Conservation (phyloP, 176 grass and related monocot genomes). For the Dendrocalamus sinicus region DNA sequence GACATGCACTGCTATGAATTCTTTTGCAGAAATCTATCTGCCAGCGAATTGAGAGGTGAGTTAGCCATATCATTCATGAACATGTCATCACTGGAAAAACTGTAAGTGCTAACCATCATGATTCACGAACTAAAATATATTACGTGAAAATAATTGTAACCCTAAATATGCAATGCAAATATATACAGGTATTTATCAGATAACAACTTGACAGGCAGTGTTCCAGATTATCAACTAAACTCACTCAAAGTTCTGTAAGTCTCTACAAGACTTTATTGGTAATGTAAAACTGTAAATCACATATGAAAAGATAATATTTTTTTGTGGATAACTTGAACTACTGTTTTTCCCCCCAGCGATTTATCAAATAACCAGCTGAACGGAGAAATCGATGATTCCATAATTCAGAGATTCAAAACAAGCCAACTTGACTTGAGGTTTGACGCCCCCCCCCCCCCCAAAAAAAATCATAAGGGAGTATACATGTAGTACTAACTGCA, state of each 20-base stretch:
- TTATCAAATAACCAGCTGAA: no score
- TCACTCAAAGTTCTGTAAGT: slow-evolving; percentile 50
- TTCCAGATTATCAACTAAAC: slow-evolving; percentile 38
- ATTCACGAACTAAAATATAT: not conserved
- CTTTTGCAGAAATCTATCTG: slow-evolving; percentile 21
- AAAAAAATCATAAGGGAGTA: no score
- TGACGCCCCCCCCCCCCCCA: no score
- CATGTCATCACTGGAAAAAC: slow-evolving; percentile 4
- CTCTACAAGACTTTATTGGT: not conserved
- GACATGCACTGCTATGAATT: no score
- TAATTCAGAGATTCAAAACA: no score
- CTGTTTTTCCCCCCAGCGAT: no score
- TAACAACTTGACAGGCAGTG: slow-evolving; percentile 47
- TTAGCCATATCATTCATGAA: not conserved
- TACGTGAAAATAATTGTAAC: not conserved
- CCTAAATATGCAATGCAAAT: not conserved
- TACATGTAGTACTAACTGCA: no score
- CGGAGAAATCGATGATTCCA: no score
- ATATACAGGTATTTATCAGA: slow-evolving; percentile 51
- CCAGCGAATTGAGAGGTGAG: not conserved
- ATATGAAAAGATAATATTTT: no score
- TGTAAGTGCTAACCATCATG: not conserved
- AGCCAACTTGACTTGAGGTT: no score
- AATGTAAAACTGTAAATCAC: no score
- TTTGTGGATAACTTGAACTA: not conserved